phyloP scores from a whole-genome alignment of 2,329 filamentous ascomycete species.

The Graphilbum ipis-grandicollis region DNA sequence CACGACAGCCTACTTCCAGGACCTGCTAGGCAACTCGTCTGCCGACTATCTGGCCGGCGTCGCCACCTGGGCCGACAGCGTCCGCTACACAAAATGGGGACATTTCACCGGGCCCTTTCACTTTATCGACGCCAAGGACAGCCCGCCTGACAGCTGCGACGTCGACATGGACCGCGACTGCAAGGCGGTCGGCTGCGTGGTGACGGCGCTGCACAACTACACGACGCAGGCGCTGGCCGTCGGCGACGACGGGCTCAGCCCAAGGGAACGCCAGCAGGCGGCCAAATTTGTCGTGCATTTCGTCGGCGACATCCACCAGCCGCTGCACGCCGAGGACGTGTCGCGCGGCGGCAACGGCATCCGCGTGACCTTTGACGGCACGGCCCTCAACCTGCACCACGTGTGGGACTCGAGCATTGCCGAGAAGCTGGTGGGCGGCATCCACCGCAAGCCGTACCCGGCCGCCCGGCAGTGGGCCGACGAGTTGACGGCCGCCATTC shows the following conservation, averaged over 20 bases:
- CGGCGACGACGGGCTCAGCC: constrained; percentile 16
- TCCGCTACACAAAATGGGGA: constrained; percentile 46
- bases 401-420: constrained; percentile 59
- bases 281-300: constrained; percentile 54
- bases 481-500: constrained; percentile 36
- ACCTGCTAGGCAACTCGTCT: constrained; percentile 34
- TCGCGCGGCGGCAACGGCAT: constrained; percentile 52
- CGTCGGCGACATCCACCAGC: constrained; percentile 53
- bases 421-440: constrained; percentile 44
- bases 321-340: constrained; percentile 47
- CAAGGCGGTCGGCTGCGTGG: constrained; percentile 41
- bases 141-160: constrained; percentile 37
- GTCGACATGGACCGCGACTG: constrained; percentile 45
- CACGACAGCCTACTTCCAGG: constrained; percentile 39
- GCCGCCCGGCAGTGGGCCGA: constrained; percentile 38
- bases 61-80: constrained; percentile 50
- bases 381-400: constrained; percentile 47
- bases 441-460: constrained; percentile 29
- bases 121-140: constrained; percentile 52
- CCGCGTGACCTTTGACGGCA: constrained; percentile 40
- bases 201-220: constrained; percentile 43
- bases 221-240: constrained; percentile 33
- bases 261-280: constrained; percentile 34
- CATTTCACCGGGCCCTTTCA: constrained; percentile 45
- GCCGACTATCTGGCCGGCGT: constrained; percentile 43